Evolutionary conservation across 202 grass and related monocot species (phyloP).

Genomic region (Schoenoplectus triqueter): DNA sequence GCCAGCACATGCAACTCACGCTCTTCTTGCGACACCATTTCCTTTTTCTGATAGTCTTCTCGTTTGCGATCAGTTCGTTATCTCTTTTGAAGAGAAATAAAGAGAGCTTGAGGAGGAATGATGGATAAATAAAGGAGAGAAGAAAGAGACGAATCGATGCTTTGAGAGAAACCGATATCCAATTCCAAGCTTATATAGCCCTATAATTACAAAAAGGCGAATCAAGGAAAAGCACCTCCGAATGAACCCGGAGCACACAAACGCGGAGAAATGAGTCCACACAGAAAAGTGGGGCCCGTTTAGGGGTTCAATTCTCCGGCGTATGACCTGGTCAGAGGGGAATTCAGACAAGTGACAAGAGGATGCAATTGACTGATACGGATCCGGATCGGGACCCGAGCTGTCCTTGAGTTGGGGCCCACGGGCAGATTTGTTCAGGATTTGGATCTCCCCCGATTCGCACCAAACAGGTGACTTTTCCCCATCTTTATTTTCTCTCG

Average conservation of each 20-base stretch:
- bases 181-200: not conserved
- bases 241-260: no score
- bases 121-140: not conserved
- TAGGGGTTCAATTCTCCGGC: no score
- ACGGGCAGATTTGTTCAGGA: conserved; percentile 48
- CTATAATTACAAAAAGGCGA: not conserved
- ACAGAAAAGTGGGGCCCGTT: no score
- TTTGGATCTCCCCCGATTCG: conserved; percentile 47
- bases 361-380: no score
- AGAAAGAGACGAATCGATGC: not conserved
- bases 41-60: not conserved
- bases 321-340: no score
- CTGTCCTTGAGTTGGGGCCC: no score
- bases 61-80: not conserved
- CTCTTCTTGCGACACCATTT: not conserved
- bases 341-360: no score
- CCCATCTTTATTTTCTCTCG: no score
- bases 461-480: no score
- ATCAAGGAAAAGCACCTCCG: not conserved
- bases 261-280: no score
- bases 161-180: not conserved
- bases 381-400: no score
- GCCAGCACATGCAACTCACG: conserved; percentile 72
- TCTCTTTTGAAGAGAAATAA: not conserved
- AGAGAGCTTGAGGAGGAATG: not conserved